These are phyloP conservation scores for Dictyostelium brefeldianum DNA, from an alignment of 78 protist genomes.

Conservation along the genomic window DNA sequence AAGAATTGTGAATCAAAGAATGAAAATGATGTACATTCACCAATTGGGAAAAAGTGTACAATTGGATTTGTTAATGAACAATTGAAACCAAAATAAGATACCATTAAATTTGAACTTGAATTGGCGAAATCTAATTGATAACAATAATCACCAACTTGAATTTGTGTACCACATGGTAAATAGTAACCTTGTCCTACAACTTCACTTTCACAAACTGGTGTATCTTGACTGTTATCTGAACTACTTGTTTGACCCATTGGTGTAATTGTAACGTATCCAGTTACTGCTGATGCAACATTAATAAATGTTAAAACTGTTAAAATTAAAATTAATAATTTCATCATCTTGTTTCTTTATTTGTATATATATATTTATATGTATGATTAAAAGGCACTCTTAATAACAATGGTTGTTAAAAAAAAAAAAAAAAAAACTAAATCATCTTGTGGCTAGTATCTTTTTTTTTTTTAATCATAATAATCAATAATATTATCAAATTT, in stretches of 20 bases:
- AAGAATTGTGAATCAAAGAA: background rate
- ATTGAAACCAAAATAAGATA: background rate
- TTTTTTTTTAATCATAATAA: too few species aligned
- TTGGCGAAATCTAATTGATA: background rate
- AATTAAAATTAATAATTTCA: slow-evolving; percentile 3
- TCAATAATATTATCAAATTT: too few species aligned
- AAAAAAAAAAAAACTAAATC: too few species aligned
- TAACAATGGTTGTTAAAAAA: too few species aligned
- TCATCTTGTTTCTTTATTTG: background rate
- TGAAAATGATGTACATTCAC: background rate
- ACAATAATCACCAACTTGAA: background rate
- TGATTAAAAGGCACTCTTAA: too few species aligned
- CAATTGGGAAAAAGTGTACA: background rate
- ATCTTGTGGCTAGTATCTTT: too few species aligned
- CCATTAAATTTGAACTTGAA: background rate
- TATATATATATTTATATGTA: background rate
- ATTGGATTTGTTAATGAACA: background rate
- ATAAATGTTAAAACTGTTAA: background rate
- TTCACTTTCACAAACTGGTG: background rate
- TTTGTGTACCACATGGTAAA: slow-evolving; percentile 21
- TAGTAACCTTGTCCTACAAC: slow-evolving; percentile 21
- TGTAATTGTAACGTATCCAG: background rate
- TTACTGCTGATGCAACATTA: background rate
- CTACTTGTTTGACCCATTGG: background rate
- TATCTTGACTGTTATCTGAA: background rate